Evolutionary conservation across 1,284 basidiomycete genomes (phyloP).

Genomic region (Papiliotrema nemorosa): DNA sequence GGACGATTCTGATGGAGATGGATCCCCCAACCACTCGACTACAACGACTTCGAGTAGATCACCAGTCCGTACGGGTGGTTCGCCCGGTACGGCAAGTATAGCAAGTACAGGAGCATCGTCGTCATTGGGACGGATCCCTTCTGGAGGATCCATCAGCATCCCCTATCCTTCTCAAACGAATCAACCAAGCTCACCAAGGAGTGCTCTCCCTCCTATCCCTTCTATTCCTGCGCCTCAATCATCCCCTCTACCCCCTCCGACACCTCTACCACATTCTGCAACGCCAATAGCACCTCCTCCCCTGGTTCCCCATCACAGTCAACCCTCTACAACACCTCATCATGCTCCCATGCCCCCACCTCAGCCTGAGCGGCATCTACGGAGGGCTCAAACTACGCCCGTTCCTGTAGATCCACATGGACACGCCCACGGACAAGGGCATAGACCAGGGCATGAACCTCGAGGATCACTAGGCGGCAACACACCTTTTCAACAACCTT

Average conservation of each 20-base stretch:
- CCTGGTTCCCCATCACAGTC: neutral
- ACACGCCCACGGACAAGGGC: neutral
- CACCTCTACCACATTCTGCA: neutral
- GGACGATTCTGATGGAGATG: constrained; percentile 42
- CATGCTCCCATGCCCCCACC: constrained; percentile 39
- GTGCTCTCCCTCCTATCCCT: constrained; percentile 14
- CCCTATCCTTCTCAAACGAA: neutral
- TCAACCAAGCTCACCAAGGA: constrained; percentile 1
- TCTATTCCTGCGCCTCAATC: constrained; percentile 28
- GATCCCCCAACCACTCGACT: constrained; percentile 11
- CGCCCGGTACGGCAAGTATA: neutral
- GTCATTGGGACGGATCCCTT: neutral
- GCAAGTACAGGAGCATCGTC: neutral
- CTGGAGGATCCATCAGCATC: neutral
- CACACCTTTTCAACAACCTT: neutral
- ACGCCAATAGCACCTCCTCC: too few relatives aligned
- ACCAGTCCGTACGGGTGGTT: neutral
- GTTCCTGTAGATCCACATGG: constrained; percentile 7
- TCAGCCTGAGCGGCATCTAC: constrained; percentile 40
- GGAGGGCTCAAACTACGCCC: constrained; percentile 38
- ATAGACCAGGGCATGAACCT: too few relatives aligned
- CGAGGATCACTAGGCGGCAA: too few relatives aligned
- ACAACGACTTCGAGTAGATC: neutral
- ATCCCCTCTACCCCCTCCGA: constrained; percentile 21
- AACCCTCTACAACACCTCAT: constrained; percentile 5